phyloP scores from a whole-genome alignment of 179 eudicot species.

The Carnegiea gigantea region DNA sequence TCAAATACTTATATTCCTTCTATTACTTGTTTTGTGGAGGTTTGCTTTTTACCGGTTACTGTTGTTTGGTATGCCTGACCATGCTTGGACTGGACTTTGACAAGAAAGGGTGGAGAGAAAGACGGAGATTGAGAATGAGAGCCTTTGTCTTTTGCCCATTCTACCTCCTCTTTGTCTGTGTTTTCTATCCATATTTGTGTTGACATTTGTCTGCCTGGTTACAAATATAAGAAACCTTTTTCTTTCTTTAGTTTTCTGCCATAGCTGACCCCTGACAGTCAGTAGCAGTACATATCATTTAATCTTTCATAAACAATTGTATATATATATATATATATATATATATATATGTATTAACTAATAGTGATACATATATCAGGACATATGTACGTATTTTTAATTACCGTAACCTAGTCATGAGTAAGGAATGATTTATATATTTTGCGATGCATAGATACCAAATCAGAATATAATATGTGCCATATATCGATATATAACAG shows the following conservation, averaged over 20 bases:
- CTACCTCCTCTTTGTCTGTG: conserved; percentile 14
- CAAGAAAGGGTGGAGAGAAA: conserved; percentile 22
- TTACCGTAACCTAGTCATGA: background rate
- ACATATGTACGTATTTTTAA: too few relatives aligned
- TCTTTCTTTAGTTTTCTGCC: conserved; percentile 4
- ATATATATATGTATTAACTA: too few relatives aligned
- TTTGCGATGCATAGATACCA: too few relatives aligned
- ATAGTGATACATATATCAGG: too few relatives aligned
- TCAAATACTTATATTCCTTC: background rate
- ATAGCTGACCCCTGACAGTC: background rate
- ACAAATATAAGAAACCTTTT: background rate
- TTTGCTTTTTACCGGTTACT: conserved; percentile 28
- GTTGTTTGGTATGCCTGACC: conserved; percentile 47
- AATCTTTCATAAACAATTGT: background rate
- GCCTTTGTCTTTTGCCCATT: conserved; percentile 1
- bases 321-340: too few relatives aligned
- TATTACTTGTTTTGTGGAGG: conserved; percentile 1
- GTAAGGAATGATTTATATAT: background rate
- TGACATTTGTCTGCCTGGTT: background rate
- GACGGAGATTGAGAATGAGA: background rate
- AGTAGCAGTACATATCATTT: background rate
- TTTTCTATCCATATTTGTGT: conserved; percentile 8
- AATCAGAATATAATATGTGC: too few relatives aligned
- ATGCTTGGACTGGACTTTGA: conserved; percentile 29
- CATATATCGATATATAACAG: too few relatives aligned